Conservation (phyloP, 1,139 yeast genomes). For the Kazachstania sp. region DNA sequence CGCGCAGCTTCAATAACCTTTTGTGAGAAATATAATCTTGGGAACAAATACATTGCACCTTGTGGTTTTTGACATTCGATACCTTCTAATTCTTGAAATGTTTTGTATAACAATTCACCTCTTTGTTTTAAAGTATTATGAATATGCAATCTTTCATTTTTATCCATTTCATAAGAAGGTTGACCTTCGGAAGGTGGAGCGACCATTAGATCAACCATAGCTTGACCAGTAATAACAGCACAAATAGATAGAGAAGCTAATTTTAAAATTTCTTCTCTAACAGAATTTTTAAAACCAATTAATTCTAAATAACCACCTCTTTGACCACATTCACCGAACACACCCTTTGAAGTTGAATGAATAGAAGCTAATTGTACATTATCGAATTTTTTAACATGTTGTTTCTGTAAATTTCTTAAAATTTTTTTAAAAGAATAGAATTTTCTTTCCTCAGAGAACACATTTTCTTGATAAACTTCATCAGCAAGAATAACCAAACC, state of each 20-base stretch:
- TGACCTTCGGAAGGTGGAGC: slow-evolving; percentile 80
- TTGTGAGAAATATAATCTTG: slow-evolving; percentile 55
- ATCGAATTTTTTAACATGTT: slow-evolving; percentile 48
- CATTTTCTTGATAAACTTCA: slow-evolving; percentile 92
- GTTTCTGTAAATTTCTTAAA: slow-evolving; percentile 51
- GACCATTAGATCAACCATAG: slow-evolving; percentile 82
- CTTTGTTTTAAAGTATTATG: slow-evolving; percentile 55
- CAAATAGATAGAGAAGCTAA: slow-evolving; percentile 85
- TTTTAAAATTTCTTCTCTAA: slow-evolving; percentile 63
- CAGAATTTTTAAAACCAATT: slow-evolving; percentile 65
- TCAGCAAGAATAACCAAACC: slow-evolving; percentile 90
- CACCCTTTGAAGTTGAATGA: slow-evolving; percentile 94
- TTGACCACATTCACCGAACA: slow-evolving; percentile 97
- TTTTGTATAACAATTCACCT: slow-evolving; percentile 53
- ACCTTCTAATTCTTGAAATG: slow-evolving; percentile 72
- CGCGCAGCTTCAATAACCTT: slow-evolving; percentile 63
- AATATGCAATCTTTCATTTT: slow-evolving; percentile 53
- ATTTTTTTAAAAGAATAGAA: slow-evolving; percentile 61
- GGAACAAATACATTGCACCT: slow-evolving; percentile 98
- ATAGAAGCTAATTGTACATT: slow-evolving; percentile 82
- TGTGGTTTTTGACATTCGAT: slow-evolving; percentile 77
- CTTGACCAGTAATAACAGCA: slow-evolving; percentile 92
- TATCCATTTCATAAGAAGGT: slow-evolving; percentile 59
- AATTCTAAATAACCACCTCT: slow-evolving; percentile 98
- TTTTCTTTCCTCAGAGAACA: slow-evolving; percentile 48